Evolutionary conservation across 163 green algal genomes (phyloP).

Genomic region (Volvox carteri): DNA sequence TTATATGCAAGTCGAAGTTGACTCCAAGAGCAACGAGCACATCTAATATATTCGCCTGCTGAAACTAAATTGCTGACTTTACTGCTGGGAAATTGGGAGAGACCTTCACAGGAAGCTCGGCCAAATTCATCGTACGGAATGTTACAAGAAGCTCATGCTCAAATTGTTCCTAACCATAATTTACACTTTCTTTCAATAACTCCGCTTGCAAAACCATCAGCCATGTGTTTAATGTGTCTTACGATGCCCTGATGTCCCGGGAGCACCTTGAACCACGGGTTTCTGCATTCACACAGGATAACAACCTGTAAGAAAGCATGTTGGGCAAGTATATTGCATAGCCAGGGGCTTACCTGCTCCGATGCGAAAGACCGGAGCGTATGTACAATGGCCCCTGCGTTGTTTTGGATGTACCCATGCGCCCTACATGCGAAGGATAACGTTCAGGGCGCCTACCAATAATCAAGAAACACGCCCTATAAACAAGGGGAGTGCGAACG

Average conservation of each 20-base stretch:
- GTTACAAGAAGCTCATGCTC: neutral
- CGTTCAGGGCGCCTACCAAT: too few species aligned
- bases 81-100: neutral
- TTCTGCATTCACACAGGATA: slow-evolving; percentile 7
- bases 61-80: neutral
- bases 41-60: neutral
- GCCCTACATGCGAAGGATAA: too few species aligned
- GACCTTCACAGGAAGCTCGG: neutral
- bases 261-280: neutral
- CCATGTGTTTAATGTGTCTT: neutral
- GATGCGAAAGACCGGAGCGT: neutral
- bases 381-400: slow-evolving; percentile 6
- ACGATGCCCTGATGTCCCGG: neutral
- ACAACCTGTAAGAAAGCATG: neutral
- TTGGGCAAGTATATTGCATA: neutral
- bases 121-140: neutral
- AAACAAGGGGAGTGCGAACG: too few species aligned
- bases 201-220: too few species aligned
- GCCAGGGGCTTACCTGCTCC: slow-evolving; percentile 10
- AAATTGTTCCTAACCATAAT: too few species aligned
- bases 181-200: too few species aligned
- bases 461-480: too few species aligned
- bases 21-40: neutral
- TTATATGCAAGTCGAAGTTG: slow-evolving; percentile 29
- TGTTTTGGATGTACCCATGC: slow-evolving; percentile 41